Base-by-base conservation (phyloP, 345 rosid species). In the Durio zibethinus region DNA sequence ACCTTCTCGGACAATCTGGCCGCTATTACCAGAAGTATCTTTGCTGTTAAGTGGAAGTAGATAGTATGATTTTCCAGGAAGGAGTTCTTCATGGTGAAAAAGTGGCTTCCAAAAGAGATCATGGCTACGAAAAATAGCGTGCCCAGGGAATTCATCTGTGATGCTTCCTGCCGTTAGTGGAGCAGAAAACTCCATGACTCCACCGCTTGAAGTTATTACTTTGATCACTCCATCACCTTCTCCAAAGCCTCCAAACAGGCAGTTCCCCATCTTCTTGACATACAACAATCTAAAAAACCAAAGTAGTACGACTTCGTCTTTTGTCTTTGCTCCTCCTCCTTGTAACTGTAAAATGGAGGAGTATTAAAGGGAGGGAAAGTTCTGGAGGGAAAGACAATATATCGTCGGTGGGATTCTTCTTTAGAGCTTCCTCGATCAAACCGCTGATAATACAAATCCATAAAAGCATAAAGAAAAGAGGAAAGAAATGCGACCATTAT, bases 231-330 rank as follows among this genome's bases (percentile, higher is more conserved):
- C 88, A 25, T 79, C 82, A 16, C 63, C 79, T 23, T 79, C 87
- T 53, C 91, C 92, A 5, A 85, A 74, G 68, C 90, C 97, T 82
- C 95, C 97, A 59, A 93, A 85, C 56, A 94, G 76, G 82, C 98
- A 93, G 80, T 93, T 93, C 12, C 97, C 95, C 98, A 94, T 91
- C 14, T 60, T 1, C 14, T 61, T 36, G 12, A 36, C 69, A 35
- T 36, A 35, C 45, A 36, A 35, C 9, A 61, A 23, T 42, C 33
- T 68, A 18, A 64, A 20, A 36, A 36, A 10, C 2, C 18, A 18
- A 16, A 18, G 25, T 2, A 20, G 12, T 10, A 29, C 33, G 33
- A 56, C 18, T 31, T 31, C 53, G 6, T 31, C 5, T 21, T 14
- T 20, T 68, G 10, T 23, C 56, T 64, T 16, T 36, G 43, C 43